Evolutionary conservation across 2,329 filamentous ascomycete species (phyloP).

Genomic region (Epichloe coenophiala): DNA sequence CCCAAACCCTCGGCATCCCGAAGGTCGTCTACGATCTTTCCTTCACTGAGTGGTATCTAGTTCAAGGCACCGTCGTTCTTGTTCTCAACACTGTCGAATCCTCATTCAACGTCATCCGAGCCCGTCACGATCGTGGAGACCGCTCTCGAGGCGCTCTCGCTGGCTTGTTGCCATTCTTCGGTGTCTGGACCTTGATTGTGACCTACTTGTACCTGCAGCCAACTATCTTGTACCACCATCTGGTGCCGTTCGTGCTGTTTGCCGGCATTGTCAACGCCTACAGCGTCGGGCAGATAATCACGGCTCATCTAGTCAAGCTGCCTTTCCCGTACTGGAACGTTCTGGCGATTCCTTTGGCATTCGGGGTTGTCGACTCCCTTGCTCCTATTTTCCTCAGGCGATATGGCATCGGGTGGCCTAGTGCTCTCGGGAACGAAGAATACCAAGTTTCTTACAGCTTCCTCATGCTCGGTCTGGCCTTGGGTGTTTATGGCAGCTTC

Average conservation of each 20-base stretch:
- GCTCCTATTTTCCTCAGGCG: conserved; percentile 52
- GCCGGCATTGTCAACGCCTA: conserved; percentile 87
- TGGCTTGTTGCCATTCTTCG: conserved; percentile 70
- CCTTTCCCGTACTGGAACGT: conserved; percentile 87
- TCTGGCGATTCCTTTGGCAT: conserved; percentile 61
- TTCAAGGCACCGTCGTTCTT: conserved; percentile 70
- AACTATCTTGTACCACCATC: conserved; percentile 64
- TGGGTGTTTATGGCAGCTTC: conserved; percentile 95
- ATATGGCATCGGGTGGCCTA: conserved; percentile 60
- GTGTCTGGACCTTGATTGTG: conserved; percentile 63
- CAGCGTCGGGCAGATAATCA: conserved; percentile 90
- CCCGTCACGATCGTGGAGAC: conserved; percentile 61
- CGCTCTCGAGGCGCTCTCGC: conserved; percentile 60
- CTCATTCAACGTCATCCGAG: conserved; percentile 71
- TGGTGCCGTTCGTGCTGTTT: conserved; percentile 83
- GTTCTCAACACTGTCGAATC: conserved; percentile 74
- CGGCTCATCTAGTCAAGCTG: conserved; percentile 78
- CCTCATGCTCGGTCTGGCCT: conserved; percentile 65
- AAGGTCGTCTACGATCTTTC: conserved; percentile 60
- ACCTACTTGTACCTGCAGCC: conserved; percentile 78
- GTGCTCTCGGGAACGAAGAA: conserved; percentile 57
- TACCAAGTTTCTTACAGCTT: conserved; percentile 91
- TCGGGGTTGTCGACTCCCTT: conserved; percentile 67
- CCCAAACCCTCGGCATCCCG: conserved; percentile 51
- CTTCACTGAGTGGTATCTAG: conserved; percentile 87